These are phyloP conservation scores for Ceraceosorus guamensis DNA, from an alignment of 1,284 basidiomycete genomes.

Conservation along the genomic window DNA sequence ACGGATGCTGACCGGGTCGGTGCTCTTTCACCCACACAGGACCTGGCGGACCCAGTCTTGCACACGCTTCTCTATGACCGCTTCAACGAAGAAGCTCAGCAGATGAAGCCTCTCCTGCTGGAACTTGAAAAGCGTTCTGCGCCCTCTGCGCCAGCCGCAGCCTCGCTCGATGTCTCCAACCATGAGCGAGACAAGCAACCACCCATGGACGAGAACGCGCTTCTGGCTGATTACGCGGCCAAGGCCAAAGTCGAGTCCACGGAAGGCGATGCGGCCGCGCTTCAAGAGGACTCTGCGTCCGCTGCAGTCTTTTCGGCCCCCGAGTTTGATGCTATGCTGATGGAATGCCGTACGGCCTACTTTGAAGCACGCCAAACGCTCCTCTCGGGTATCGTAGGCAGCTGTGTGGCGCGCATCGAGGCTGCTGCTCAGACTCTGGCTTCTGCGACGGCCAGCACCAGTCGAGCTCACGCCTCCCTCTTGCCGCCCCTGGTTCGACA, in stretches of 20 bases:
- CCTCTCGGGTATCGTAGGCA: constrained; percentile 15
- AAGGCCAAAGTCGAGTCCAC: background rate
- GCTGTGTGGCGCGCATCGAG: constrained; percentile 19
- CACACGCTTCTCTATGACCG: constrained; percentile 5
- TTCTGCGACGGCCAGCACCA: background rate
- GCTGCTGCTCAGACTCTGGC: background rate
- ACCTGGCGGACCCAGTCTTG: constrained; percentile 9
- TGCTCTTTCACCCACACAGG: constrained; percentile 3
- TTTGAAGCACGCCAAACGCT: constrained; percentile 20
- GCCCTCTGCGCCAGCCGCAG: background rate
- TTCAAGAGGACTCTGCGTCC: background rate
- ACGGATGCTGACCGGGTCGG: background rate
- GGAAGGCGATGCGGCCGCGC: background rate
- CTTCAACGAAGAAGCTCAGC: constrained; percentile 1
- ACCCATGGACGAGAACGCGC: background rate
- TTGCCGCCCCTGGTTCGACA: background rate
- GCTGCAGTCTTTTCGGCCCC: constrained; percentile 13
- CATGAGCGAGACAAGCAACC: constrained; percentile 8
- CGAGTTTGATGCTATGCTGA: constrained; percentile 25
- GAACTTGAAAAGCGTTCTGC: constrained; percentile 13
- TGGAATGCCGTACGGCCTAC: constrained; percentile 29
- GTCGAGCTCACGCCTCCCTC: background rate
- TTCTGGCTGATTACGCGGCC: constrained; percentile 3
- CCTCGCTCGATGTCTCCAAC: constrained; percentile 5
- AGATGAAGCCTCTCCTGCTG: constrained; percentile 5